A percentile compares a stretch with the other conserved stretches of the same genome.
Conservation (phyloP, 768 basidiomycete genomes). For the Leucocoprinus birnbaumii region DNA sequence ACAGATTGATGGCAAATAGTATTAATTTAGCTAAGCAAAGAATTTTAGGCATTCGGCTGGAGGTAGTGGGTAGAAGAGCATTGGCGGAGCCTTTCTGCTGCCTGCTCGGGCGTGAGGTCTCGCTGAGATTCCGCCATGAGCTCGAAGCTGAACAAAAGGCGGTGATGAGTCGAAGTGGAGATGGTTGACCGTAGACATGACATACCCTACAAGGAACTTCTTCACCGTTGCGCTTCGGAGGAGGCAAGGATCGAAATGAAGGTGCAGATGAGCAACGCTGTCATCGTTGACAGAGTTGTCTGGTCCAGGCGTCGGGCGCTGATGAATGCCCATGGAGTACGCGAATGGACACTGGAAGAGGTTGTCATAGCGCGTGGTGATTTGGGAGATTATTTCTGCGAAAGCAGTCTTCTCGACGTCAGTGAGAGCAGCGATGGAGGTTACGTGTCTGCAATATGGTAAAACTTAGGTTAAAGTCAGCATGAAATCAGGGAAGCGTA, state of each 20-base stretch:
- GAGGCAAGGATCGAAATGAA: conserved; percentile 86
- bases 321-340: conserved; percentile 95
- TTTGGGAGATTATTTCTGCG: conserved; percentile 60
- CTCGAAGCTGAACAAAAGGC: conserved; percentile 59
- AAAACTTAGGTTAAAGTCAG: conserved; percentile 45
- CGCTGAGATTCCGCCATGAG: conserved; percentile 89
- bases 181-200: conserved; percentile 10
- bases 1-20: conserved; percentile 69
- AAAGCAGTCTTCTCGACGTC: conserved; percentile 59
- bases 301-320: conserved; percentile 58
- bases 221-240: conserved; percentile 77
- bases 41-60: background rate
- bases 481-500: background rate
- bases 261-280: conserved; percentile 74
- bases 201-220: conserved; percentile 89
- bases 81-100: conserved; percentile 59
- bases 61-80: conserved; percentile 63
- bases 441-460: conserved; percentile 76
- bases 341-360: conserved; percentile 86
- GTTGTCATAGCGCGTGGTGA: conserved; percentile 74
- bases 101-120: conserved; percentile 88
- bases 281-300: conserved; percentile 36
- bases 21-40: background rate
- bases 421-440: conserved; percentile 61
- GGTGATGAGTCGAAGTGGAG: background rate